These are phyloP conservation scores for Xylaria multiplex DNA, from an alignment of 2,329 filamentous ascomycete genomes.

Conservation along the genomic window DNA sequence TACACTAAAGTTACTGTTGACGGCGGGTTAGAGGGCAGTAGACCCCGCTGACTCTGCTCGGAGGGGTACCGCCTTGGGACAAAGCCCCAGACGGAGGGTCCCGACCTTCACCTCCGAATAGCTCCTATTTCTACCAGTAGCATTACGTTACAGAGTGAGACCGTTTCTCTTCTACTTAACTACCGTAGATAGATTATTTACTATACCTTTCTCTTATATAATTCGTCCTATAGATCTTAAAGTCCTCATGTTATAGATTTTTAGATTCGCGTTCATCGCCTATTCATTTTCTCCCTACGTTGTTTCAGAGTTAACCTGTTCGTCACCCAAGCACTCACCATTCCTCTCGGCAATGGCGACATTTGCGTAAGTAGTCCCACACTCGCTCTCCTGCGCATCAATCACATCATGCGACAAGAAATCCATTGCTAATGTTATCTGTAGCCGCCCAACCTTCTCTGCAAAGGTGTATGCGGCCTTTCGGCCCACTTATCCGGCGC, in stretches of 20 bases:
- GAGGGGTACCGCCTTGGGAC: constrained; percentile 20
- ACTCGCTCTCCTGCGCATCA: constrained; percentile 15
- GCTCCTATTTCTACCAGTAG: neutral
- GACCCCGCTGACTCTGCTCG: constrained; percentile 25
- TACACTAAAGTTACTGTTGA: too few relatives aligned
- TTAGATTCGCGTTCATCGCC: neutral
- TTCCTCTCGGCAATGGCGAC: constrained; percentile 54
- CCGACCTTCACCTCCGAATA: constrained; percentile 17
- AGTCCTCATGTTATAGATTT: too few relatives aligned
- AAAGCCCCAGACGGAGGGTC: constrained; percentile 17
- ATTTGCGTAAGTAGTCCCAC: constrained; percentile 55
- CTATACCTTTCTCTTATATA: neutral
- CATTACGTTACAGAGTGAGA: neutral
- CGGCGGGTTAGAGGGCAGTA: constrained; percentile 4
- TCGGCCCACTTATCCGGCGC: constrained; percentile 66
- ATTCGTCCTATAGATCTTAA: too few relatives aligned
- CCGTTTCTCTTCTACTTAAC: neutral
- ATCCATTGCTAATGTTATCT: constrained; percentile 33
- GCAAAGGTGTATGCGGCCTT: constrained; percentile 68
- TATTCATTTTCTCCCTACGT: neutral
- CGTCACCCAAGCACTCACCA: constrained; percentile 10
- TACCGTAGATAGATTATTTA: neutral
- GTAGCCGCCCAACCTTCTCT: constrained; percentile 65
- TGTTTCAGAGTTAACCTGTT: neutral
- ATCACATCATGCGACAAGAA: constrained; percentile 15